Evolutionary conservation across 257 asterid genomes (phyloP).

Genomic region (Solanum chiquidenum): DNA sequence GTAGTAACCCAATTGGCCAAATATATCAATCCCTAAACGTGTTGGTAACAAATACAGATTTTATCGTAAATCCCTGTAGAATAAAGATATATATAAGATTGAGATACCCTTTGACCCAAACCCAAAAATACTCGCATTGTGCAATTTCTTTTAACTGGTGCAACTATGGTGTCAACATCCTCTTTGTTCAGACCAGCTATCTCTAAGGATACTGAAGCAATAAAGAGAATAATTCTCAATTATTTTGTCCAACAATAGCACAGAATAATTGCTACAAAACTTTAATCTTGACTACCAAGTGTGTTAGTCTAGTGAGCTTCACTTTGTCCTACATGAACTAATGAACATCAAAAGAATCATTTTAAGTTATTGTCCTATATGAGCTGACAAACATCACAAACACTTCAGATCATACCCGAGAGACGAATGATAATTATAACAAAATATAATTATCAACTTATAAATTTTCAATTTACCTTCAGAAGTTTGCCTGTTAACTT

Average conservation of each 20-base stretch:
- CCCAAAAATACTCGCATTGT: neutral
- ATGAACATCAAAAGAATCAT: neutral
- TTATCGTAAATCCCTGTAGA: neutral
- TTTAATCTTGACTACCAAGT: neutral
- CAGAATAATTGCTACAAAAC: neutral
- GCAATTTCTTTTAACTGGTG: neutral
- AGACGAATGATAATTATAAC: neutral
- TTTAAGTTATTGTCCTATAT: neutral
- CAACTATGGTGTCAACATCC: neutral
- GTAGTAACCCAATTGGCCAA: neutral
- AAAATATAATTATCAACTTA: neutral
- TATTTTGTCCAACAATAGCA: neutral
- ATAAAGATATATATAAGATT: neutral
- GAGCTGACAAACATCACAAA: neutral
- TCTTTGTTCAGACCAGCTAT: neutral
- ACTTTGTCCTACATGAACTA: neutral
- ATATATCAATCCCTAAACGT: neutral
- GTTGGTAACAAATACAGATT: neutral
- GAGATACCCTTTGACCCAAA: neutral
- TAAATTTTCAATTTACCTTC: constrained; percentile 34
- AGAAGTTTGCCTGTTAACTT: constrained; percentile 73
- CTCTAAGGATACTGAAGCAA: neutral
- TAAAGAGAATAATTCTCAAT: neutral
- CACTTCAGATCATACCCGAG: neutral
- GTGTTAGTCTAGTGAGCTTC: neutral